Evolutionary conservation across 2,329 filamentous ascomycete species (phyloP).

Genomic region (Aspergillus ruber): DNA sequence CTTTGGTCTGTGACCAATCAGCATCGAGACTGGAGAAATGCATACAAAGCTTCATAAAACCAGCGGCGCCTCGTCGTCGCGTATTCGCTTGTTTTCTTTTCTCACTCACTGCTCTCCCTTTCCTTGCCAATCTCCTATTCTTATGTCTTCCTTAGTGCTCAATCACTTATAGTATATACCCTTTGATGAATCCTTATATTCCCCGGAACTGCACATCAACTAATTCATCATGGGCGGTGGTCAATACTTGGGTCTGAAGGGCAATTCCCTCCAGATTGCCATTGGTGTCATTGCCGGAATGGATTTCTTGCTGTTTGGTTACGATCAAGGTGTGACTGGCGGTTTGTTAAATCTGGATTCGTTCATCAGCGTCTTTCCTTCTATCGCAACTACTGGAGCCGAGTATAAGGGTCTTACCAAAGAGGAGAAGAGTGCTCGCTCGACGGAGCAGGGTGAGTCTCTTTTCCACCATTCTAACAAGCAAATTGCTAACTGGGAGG

Average conservation of each 20-base stretch:
- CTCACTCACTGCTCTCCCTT: slow-evolving; percentile 13
- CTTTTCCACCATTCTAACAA: not conserved
- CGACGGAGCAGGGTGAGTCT: slow-evolving; percentile 30
- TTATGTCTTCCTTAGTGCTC: too few relatives aligned
- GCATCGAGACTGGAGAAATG: too few relatives aligned
- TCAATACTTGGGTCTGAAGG: slow-evolving; percentile 36
- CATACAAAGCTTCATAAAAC: too few relatives aligned
- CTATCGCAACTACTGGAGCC: slow-evolving; percentile 27
- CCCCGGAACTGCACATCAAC: not conserved
- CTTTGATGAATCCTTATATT: not conserved
- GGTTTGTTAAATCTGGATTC: slow-evolving; percentile 38
- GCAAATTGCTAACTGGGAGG: too few relatives aligned
- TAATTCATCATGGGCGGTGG: slow-evolving; percentile 16
- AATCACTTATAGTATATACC: too few relatives aligned
- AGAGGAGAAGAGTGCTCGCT: slow-evolving; percentile 19
- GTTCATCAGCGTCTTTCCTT: slow-evolving; percentile 37
- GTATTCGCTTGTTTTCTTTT: slow-evolving; percentile 3
- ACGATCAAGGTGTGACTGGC: slow-evolving; percentile 40
- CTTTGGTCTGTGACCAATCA: not conserved
- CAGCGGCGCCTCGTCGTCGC: slow-evolving; percentile 4
- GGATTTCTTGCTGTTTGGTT: slow-evolving; percentile 34
- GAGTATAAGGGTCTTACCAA: slow-evolving; percentile 10
- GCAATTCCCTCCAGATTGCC: slow-evolving; percentile 36
- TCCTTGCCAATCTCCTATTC: not conserved
- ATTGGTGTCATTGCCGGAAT: slow-evolving; percentile 41